These are phyloP conservation scores for Macrophomina tecta DNA, from an alignment of 2,329 filamentous ascomycete genomes.

Conservation along the genomic window DNA sequence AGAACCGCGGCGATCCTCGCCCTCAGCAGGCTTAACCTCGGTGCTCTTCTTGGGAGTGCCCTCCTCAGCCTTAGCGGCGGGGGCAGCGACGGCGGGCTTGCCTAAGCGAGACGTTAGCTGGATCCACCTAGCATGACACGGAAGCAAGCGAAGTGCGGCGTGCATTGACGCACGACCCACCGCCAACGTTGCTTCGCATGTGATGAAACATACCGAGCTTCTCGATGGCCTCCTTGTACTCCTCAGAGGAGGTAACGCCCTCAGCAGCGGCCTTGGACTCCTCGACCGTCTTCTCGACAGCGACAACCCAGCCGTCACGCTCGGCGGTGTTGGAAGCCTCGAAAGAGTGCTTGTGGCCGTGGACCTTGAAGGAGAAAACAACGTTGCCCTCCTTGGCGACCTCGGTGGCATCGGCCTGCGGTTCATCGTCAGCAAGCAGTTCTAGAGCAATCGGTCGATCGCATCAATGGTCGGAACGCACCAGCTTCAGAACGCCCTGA, in stretches of 20 bases:
- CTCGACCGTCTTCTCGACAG: slow-evolving; percentile 79
- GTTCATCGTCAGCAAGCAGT: slow-evolving; percentile 40
- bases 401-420: slow-evolving; percentile 70
- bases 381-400: slow-evolving; percentile 75
- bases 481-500: slow-evolving; percentile 82
- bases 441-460: neutral
- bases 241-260: slow-evolving; percentile 76
- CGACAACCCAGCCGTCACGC: slow-evolving; percentile 90
- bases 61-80: slow-evolving; percentile 46
- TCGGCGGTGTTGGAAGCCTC: slow-evolving; percentile 77
- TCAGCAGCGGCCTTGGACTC: slow-evolving; percentile 84
- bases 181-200: slow-evolving; percentile 32
- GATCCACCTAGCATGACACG: slow-evolving; percentile 30
- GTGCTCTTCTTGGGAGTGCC: slow-evolving; percentile 55
- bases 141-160: slow-evolving; percentile 39
- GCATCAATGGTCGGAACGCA: slow-evolving; percentile 54
- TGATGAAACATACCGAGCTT: slow-evolving; percentile 63
- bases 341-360: slow-evolving; percentile 92
- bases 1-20: slow-evolving; percentile 43
- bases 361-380: slow-evolving; percentile 86
- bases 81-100: slow-evolving; percentile 48
- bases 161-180: slow-evolving; percentile 29
- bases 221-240: slow-evolving; percentile 86
- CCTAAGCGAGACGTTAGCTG: slow-evolving; percentile 46
- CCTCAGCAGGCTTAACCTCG: slow-evolving; percentile 47